A percentile compares a stretch with the other conserved stretches of the same genome.
Conservation (phyloP, 305 asterid species). For the Fraxinus sp. region DNA sequence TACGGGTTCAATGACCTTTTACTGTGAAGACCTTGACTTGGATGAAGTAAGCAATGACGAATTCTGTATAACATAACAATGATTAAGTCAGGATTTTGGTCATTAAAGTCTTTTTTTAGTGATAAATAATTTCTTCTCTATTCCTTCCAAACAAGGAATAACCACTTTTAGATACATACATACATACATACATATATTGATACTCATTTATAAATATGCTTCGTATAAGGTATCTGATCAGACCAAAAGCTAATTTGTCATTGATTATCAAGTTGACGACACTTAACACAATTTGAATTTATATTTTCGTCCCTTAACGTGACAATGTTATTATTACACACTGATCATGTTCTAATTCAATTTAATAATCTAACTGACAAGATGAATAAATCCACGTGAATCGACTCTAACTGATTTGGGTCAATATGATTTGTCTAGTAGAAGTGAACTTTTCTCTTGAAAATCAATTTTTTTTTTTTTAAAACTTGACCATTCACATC, state of each 20-base stretch:
- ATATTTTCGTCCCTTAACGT: too few relatives aligned
- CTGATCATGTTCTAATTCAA: neutral
- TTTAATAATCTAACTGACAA: too few relatives aligned
- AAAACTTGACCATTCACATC: neutral
- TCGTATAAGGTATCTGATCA: neutral
- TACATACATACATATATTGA: neutral
- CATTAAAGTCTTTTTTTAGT: neutral
- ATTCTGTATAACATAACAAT: neutral
- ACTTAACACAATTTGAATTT: neutral
- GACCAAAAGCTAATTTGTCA: neutral
- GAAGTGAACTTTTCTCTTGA: neutral
- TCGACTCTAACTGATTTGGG: neutral
- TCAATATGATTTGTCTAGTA: neutral
- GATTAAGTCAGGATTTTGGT: neutral
- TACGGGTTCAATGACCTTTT: neutral
- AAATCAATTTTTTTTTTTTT: too few relatives aligned
- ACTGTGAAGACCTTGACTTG: neutral
- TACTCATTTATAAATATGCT: neutral
- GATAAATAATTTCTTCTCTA: neutral
- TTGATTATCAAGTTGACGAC: neutral
- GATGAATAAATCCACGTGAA: neutral
- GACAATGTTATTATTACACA: neutral
- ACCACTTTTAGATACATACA: neutral
- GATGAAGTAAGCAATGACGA: constrained; percentile 1
- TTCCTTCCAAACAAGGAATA: neutral